These are phyloP conservation scores for Pythium biforme DNA, from an alignment of 352 stramenopile species.

Conservation along the genomic window DNA sequence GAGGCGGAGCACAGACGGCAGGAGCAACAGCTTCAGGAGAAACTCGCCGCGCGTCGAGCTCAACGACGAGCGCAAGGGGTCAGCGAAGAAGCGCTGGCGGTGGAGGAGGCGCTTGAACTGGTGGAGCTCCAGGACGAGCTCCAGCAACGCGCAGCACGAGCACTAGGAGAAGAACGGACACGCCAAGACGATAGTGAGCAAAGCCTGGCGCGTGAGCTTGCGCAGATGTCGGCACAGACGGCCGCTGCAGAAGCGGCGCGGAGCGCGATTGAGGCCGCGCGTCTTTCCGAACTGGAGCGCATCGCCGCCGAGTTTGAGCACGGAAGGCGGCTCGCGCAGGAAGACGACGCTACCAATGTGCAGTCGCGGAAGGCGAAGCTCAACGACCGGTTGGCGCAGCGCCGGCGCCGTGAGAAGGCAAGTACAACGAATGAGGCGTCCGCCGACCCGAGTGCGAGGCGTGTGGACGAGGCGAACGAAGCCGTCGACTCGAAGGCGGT, in stretches of 20 bases:
- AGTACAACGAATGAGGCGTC: no score
- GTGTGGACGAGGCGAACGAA: not conserved
- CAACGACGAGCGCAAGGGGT: slow-evolving; percentile 13
- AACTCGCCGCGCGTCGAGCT: slow-evolving; percentile 16
- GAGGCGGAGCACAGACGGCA: slow-evolving; percentile 60
- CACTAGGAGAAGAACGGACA: slow-evolving; percentile 19
- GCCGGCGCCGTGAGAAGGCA: not conserved
- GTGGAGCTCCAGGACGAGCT: slow-evolving; percentile 25
- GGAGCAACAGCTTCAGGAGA: slow-evolving; percentile 53
- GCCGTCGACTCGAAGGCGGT: not conserved
- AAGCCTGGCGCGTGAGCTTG: slow-evolving; percentile 11
- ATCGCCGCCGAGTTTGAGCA: slow-evolving; percentile 26
- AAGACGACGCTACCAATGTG: slow-evolving; percentile 1
- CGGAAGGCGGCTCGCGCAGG: not conserved
- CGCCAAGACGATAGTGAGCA: slow-evolving; percentile 21
- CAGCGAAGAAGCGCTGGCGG: not conserved
- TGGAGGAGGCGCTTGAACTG: slow-evolving; percentile 9
- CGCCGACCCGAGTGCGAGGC: no score
- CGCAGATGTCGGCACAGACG: slow-evolving; percentile 7
- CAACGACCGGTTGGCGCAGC: slow-evolving; percentile 10
- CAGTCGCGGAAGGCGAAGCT: slow-evolving; percentile 12
- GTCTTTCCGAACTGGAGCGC: slow-evolving; percentile 25
- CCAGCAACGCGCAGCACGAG: slow-evolving; percentile 15
- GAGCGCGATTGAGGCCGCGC: slow-evolving; percentile 26
- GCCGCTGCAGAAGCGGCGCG: slow-evolving; percentile 13